These are phyloP conservation scores for Hanseniaspora guilliermondii DNA, from an alignment of 805 yeast species.

Conservation along the genomic window DNA sequence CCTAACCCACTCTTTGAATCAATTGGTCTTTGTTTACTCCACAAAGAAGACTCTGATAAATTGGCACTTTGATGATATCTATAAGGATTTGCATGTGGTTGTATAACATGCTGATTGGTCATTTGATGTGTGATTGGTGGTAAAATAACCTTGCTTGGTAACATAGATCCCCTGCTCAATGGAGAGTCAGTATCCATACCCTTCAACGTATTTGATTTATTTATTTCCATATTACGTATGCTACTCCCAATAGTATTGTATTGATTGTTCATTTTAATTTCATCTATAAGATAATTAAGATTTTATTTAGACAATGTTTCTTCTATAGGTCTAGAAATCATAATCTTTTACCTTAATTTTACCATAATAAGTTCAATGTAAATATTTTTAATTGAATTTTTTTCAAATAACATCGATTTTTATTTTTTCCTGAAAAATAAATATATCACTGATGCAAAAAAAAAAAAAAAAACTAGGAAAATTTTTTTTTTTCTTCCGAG, in stretches of 20 bases:
- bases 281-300: no score
- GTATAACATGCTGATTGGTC: background rate
- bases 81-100: background rate
- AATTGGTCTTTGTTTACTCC: background rate
- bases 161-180: background rate
- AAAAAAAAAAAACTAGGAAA: no score
- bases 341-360: no score
- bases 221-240: constrained; percentile 9
- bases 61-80: background rate
- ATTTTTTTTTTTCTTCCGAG: no score
- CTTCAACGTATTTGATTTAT: background rate
- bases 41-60: background rate
- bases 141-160: background rate
- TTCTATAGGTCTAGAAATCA: no score
- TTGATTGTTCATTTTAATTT: background rate
- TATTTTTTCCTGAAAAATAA: no score
- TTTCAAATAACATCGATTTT: no score
- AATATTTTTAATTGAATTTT: no score
- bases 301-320: no score
- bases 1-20: background rate
- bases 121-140: background rate
- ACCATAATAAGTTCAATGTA: no score
- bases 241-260: constrained; percentile 6
- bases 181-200: background rate
- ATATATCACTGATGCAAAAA: no score